Evolutionary conservation across 2,329 filamentous ascomycete species (phyloP), one percentile per base, ranked within the genome.

Genomic region (Teratosphaeriaceae sp.): DNA sequence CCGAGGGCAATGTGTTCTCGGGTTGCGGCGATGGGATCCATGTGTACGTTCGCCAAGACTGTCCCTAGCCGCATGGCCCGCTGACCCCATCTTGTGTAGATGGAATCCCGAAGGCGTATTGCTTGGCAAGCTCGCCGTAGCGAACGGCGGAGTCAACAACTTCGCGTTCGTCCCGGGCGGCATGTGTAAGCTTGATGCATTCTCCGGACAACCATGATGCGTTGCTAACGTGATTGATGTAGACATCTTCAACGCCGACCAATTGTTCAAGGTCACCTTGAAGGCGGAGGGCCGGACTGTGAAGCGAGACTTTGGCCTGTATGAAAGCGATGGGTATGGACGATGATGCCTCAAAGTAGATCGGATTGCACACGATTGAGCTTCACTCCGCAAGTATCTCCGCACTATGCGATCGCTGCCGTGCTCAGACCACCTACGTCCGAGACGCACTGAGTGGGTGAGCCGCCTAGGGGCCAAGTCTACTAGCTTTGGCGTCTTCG

Each of bases 61-160:
- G n/a, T n/a, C n/a, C n/a, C n/a, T n/a, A n/a, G n/a, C n/a, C n/a
- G 5, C 31, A 12, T 34, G 9, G 31, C 11, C 6, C 31, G 20
- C 12, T 24, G 15, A 16, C 5, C 24, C 37, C 3, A 38, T 37
- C 13, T 34, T 26, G 7, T 19, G 12, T 36, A 57, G 54, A 2
- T 79, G 73, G 72, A 71, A 67, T 44, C 59, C 67, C 0, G 65
- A 65, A 1, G 75, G 75, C 2, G 62, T 60, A 1, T 48, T 75
- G 15, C 69, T 83, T 51, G 64, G 71, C 5, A 82, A 81, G 61
- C 75, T 83, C 36, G 73, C 49, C 3, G 54, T 63, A 8, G 54
- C 49, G 1, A 51, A 54, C 8, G 54, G 51, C 6, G 74, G 54
- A 53, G 74, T 3, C 66, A 57, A 57, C 36, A 63, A 63, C 38